These are phyloP conservation scores for Cystofilobasidium ferigula DNA, from an alignment of 768 basidiomycete species.

Conservation along the genomic window DNA sequence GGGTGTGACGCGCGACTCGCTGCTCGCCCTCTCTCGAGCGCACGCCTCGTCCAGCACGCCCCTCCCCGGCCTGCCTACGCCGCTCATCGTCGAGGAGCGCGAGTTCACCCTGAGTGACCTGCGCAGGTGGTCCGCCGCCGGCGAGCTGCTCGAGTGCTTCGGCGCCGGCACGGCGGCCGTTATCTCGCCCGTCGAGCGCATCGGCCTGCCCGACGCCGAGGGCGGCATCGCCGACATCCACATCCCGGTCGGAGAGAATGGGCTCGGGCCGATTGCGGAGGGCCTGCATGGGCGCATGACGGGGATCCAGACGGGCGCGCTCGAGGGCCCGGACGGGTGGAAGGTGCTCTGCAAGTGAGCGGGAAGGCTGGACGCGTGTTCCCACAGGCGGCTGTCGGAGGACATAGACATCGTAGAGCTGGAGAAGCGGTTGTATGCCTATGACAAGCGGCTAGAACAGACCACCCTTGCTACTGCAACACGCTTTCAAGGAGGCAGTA, in stretches of 20 bases:
- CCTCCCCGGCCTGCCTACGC: slow-evolving; percentile 40
- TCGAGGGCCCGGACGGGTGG: slow-evolving; percentile 42
- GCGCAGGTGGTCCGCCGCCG: slow-evolving; percentile 44
- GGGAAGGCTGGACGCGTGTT: not conserved
- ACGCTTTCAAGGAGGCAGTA: no score
- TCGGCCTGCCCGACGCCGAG: slow-evolving; percentile 17
- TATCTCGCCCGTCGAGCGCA: slow-evolving; percentile 40
- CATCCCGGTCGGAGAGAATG: slow-evolving; percentile 56
- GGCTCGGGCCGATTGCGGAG: slow-evolving; percentile 68
- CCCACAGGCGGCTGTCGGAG: no score
- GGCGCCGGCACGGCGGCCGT: slow-evolving; percentile 61
- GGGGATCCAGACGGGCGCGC: slow-evolving; percentile 62
- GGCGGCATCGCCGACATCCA: slow-evolving; percentile 40
- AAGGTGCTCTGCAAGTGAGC: slow-evolving; percentile 8
- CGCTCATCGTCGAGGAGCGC: slow-evolving; percentile 49
- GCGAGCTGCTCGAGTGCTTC: slow-evolving; percentile 66
- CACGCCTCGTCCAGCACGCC: slow-evolving; percentile 45
- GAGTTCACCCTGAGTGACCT: slow-evolving; percentile 53
- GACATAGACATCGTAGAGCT: no score
- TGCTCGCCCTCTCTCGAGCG: slow-evolving; percentile 57
- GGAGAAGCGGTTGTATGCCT: no score
- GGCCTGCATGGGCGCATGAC: slow-evolving; percentile 62
- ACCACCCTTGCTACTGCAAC: no score
- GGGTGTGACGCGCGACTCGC: slow-evolving; percentile 31
- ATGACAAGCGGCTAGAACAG: no score